Evolutionary conservation across 768 basidiomycete genomes (phyloP).

Genomic region (Zangia roseola): DNA sequence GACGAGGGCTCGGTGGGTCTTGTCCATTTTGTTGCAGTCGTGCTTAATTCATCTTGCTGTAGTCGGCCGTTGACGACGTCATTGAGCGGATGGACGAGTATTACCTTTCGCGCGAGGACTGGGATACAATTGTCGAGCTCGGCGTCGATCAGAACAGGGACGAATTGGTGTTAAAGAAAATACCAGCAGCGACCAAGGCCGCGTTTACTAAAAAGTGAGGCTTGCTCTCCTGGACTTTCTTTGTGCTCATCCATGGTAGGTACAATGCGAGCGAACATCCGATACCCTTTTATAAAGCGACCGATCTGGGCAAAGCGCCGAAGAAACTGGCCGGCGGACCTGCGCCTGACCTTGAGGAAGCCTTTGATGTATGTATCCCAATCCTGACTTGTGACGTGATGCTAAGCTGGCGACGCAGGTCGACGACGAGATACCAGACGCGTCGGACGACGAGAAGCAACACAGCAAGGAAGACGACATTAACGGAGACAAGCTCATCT

Average conservation of each 20-base stretch:
- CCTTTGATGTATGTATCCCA: constrained; percentile 63
- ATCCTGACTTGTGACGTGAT: background rate
- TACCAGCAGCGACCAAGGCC: constrained; percentile 76
- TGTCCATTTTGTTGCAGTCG: background rate
- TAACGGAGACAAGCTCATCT: constrained; percentile 58
- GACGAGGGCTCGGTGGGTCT: constrained; percentile 69
- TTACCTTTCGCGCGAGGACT: constrained; percentile 90
- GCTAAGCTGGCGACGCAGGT: constrained; percentile 29
- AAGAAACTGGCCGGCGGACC: constrained; percentile 79
- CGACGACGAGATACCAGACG: constrained; percentile 46
- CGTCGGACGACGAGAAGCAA: constrained; percentile 49
- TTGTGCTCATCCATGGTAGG: no score
- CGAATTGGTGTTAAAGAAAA: constrained; percentile 77
- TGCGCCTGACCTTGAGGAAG: constrained; percentile 90
- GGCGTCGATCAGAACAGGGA: constrained; percentile 82
- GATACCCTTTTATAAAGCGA: constrained; percentile 90
- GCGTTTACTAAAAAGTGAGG: constrained; percentile 82
- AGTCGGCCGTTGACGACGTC: constrained; percentile 68
- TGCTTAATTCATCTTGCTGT: background rate
- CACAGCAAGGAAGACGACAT: constrained; percentile 38
- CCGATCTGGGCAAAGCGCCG: constrained; percentile 71
- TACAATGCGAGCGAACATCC: constrained; percentile 92
- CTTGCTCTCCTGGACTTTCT: background rate
- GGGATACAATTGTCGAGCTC: constrained; percentile 94
- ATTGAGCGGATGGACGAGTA: constrained; percentile 94